A percentile compares a stretch with the other conserved stretches of the same genome.
phyloP scores from a whole-genome alignment of 1,139 yeast genomes.

The Blastobotrys buckinghamii region DNA sequence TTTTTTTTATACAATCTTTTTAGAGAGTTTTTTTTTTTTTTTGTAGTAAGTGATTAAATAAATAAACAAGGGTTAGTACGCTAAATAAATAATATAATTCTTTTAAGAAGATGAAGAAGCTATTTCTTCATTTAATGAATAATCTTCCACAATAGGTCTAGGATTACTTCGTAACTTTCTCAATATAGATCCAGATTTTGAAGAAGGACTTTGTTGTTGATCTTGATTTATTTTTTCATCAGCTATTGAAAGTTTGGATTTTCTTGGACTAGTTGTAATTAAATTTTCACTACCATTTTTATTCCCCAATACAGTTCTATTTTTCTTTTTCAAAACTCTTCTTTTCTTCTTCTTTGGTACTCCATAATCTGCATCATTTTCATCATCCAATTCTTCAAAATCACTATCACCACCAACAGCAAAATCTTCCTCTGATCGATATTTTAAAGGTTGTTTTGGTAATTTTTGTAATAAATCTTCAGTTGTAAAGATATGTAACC shows the following conservation, averaged over 20 bases:
- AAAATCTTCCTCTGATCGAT: not conserved
- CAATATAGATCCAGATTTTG: not conserved
- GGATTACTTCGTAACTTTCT: not conserved
- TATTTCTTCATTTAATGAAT: slow-evolving; percentile 5
- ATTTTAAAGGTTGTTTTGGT: slow-evolving; percentile 4
- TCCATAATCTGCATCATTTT: slow-evolving; percentile 8
- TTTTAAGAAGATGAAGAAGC: slow-evolving; percentile 3
- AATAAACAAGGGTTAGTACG: too few relatives aligned
- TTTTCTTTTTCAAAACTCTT: not conserved
- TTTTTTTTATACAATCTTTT: too few relatives aligned
- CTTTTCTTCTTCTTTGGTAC: not conserved
- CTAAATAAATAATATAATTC: too few relatives aligned
- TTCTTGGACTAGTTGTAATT: not conserved
- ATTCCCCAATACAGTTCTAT: not conserved
- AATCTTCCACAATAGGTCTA: not conserved
- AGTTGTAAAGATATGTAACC: slow-evolving; percentile 2
- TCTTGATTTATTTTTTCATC: not conserved
- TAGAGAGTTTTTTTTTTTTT: not conserved
- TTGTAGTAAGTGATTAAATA: not conserved
- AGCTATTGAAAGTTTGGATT: not conserved
- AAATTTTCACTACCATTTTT: not conserved
- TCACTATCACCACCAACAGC: not conserved
- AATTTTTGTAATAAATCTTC: slow-evolving; percentile 12
- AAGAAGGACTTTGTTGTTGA: not conserved
- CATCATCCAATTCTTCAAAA: slow-evolving; percentile 6